Base-by-base conservation (phyloP, 805 yeast species). In the Grigorovia transvaalensis region DNA sequence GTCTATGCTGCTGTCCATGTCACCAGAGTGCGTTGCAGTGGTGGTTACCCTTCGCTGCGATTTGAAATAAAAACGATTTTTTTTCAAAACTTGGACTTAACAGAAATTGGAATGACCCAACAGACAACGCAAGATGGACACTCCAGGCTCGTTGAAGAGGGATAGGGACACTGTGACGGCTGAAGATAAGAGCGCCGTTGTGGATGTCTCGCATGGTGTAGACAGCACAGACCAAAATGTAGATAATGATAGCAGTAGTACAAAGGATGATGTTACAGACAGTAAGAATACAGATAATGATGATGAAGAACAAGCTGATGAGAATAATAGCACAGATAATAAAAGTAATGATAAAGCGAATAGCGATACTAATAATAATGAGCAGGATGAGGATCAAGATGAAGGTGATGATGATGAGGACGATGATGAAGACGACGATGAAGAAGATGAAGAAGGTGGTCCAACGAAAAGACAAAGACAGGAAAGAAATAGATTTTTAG, bases 401-500 rank as follows among this genome's bases (percentile, higher is more conserved):
- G 74, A 71, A 2, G 76, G 71, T 2, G 73, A 68, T 0, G 75
- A 74, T 1, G 74, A 71, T 0, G 77, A 73, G 0, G 78, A 73
- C 1, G 79, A 76, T 0, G 80, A 75, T 0, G 79, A 76, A 0
- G 81, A 73, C 0, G 82, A 77, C 67, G 84, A 82, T 0, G 88
- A 81, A 0, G 86, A 77, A 1, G 84, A 77, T 13, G 75, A 71
- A 5, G 78, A 73, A 6, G 69, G 70, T n/a, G 74, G 74, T 5
- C 73, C 76, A 59, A 66, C 74, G 62, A 68, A 73, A 67, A 66
- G 76, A 65, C 66, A 70, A 61, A 73, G 77, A 54, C 73, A 67
- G 52, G 74, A 71, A 47, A 75, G 86, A 54, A 91, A 91, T 68
- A 90, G 85, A 74, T 93, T 89, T 69, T 77, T 93, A 71, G 99